Evolutionary conservation across 768 basidiomycete genomes (phyloP), one percentile per base, ranked within the genome.

Genomic region (Suillus sp.): DNA sequence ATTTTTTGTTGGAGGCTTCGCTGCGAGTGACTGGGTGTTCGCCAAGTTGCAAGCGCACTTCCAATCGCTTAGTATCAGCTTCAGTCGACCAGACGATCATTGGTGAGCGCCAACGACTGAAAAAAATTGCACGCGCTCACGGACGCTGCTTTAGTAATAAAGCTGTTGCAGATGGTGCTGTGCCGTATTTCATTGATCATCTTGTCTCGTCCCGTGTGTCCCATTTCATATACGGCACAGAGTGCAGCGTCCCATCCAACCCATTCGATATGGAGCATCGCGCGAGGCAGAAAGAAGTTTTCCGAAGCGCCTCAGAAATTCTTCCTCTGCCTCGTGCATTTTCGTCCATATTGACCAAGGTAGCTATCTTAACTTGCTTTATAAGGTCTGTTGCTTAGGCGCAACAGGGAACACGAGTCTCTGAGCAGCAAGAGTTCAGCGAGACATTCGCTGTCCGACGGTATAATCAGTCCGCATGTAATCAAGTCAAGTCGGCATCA

Each of bases 1-100:
- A 27, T 79, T 85, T 60, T 78, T 88, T 1, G 83, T 86, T 3
- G 84, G 85, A 8, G 84, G 83, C 0, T 85, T 85, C 69, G 79
- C 80, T 11, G 80, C 82, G 1, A 84, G 78, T 62, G 79, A 81
- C 50, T 84, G 79, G 77, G 69, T 86, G 20, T 84, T 80, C 64
- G 65, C 72, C 1, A 73, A 76, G 53, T 78, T 87, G 2, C 78
- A 78, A 45, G 71, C 68, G 58, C 67, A 73, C 6, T 72, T 87
- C 11, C 73, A 74, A 5, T 66, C 73, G 4, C 67, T 76, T 0
- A 78, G 79, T n/a, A 68, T 84, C 42, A 75, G 71, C 37, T 70
- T 86, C 20, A 77, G 79, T 58, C 77, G 83, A 9, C 86, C 85
- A 0, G 84, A 86, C 62, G 81, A 78, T 40, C 82, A 84, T 63